Evolutionary conservation across 768 basidiomycete species (phyloP), one percentile per base, ranked within the genome.

Genomic region (Boletus barrowsii): DNA sequence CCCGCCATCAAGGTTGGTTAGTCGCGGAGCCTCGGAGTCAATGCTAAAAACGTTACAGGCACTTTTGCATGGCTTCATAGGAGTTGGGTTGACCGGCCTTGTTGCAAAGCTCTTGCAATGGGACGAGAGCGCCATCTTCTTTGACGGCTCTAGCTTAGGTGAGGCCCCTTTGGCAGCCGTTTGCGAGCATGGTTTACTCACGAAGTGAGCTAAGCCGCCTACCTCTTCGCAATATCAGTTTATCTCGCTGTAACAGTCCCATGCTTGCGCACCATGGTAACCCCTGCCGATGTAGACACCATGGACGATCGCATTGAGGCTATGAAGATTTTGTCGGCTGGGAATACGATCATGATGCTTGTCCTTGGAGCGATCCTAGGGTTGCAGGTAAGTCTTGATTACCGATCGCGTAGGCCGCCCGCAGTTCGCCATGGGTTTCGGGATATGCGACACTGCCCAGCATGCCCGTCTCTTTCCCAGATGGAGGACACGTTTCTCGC

Each of bases 41-140:
- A 43, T 11, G 33, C 33, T 35, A 35, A 30, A 10, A 29, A 36
- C 10, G 5, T 22, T 26, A 2, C 49, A 95, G 92, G 93, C 91
- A 0, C 75, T 96, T 51, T 77, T 97, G 55, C 94, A 98, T 72
- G 88, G 84, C 32, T 84, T 95, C 72, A 80, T 92, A 43, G 87
- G 82, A 17, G 78, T 94, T 17, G 90, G 91, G 11, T 68, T 97
- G 35, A 61, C 87, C 24, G 88, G 87, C 10, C 76, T 93, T 47
- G 61, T 93, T 10, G 79, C 82, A 44, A 98, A 97, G 70, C 76
- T 97, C 54, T 79, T 89, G 70, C 81, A 77, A 57, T 97, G 93
- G 92, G 85, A 87, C 65, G 94, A 97, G 64, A 92, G 89, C 61
- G 95, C 95, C 9, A 80, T 95, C 74, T 94, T 91, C 76, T 98